phyloP scores from a whole-genome alignment of 1,139 yeast species.

The Ashbya aceris region DNA sequence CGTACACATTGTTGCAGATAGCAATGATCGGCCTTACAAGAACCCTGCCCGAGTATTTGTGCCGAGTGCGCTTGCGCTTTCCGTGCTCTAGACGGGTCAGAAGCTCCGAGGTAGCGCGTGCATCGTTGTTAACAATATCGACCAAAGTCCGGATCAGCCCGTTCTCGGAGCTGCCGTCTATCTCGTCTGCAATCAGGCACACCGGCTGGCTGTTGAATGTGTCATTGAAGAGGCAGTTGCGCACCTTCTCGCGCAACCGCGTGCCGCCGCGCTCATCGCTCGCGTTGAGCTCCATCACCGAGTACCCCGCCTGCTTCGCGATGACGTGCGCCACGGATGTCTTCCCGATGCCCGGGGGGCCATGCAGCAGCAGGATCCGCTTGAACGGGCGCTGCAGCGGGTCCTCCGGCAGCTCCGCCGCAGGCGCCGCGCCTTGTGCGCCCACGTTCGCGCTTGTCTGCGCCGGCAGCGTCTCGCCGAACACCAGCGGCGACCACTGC shows the following conservation, averaged over 20 bases:
- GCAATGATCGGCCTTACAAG: constrained; percentile 82
- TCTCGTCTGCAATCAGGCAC: constrained; percentile 78
- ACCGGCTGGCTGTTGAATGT: constrained; percentile 54
- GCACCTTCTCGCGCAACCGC: constrained; percentile 50
- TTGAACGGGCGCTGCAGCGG: constrained; percentile 60
- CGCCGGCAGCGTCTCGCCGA: constrained; percentile 35
- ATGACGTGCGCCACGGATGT: constrained; percentile 82
- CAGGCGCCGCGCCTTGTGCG: constrained; percentile 6
- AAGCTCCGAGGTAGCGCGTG: constrained; percentile 36
- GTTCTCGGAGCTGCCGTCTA: constrained; percentile 79
- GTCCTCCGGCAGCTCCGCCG: constrained; percentile 32
- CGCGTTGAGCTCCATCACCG: constrained; percentile 79
- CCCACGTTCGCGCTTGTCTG: constrained; percentile 1
- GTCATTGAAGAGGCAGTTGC: constrained; percentile 59
- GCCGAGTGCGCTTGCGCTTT: constrained; percentile 24
- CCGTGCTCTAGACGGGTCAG: constrained; percentile 14
- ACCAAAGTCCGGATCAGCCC: constrained; percentile 67
- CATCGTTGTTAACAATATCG: constrained; percentile 55
- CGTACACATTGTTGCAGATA: constrained; percentile 79
- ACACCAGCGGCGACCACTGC: constrained; percentile 70
- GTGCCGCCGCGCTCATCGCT: constrained; percentile 69
- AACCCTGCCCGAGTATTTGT: constrained; percentile 32
- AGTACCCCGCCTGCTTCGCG: constrained; percentile 75
- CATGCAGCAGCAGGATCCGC: constrained; percentile 66
- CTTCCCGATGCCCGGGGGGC: constrained; percentile 96